phyloP scores from a whole-genome alignment of 2,329 filamentous ascomycete genomes.

The Neofusicoccum sp. region DNA sequence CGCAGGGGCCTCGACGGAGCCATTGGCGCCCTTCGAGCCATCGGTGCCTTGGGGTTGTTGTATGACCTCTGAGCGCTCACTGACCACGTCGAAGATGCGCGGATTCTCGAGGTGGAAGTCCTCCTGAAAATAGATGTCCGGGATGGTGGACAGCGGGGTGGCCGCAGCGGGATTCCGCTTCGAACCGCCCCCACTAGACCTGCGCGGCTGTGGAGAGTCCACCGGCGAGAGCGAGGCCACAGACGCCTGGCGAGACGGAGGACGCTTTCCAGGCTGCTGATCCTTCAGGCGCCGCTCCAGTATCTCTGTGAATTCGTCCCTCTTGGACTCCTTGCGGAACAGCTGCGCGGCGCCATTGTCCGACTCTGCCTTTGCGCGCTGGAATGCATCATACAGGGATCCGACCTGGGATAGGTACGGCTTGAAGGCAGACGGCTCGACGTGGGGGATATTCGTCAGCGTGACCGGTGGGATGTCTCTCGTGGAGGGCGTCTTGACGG shows the following conservation, averaged over 20 bases:
- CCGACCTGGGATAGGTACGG: conserved; percentile 84
- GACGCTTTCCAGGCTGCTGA: conserved; percentile 33
- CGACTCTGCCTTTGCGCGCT: conserved; percentile 74
- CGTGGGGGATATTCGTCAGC: conserved; percentile 79
- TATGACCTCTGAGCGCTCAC: conserved; percentile 95
- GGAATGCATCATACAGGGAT: conserved; percentile 82
- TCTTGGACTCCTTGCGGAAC: conserved; percentile 47
- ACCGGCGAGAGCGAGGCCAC: conserved; percentile 43
- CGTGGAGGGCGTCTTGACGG: conserved; percentile 78
- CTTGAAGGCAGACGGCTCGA: conserved; percentile 77
- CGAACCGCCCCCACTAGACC: conserved; percentile 49
- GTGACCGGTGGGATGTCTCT: conserved; percentile 92
- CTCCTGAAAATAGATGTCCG: conserved; percentile 89
- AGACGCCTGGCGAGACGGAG: conserved; percentile 41
- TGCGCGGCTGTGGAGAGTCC: conserved; percentile 50
- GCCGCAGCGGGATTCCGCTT: conserved; percentile 67
- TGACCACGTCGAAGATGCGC: conserved; percentile 92
- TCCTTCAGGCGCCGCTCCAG: conserved; percentile 43
- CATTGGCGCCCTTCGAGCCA: conserved; percentile 58
- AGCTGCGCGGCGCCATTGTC: conserved; percentile 58
- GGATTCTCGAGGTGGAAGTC: conserved; percentile 95
- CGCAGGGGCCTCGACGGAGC: conserved; percentile 56
- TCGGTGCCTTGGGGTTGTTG: conserved; percentile 55
- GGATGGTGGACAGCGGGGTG: conserved; percentile 88
- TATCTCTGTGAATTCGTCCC: conserved; percentile 50